Conservation (phyloP, 2,329 filamentous ascomycete species). For the Botrytis hyacinthi region DNA sequence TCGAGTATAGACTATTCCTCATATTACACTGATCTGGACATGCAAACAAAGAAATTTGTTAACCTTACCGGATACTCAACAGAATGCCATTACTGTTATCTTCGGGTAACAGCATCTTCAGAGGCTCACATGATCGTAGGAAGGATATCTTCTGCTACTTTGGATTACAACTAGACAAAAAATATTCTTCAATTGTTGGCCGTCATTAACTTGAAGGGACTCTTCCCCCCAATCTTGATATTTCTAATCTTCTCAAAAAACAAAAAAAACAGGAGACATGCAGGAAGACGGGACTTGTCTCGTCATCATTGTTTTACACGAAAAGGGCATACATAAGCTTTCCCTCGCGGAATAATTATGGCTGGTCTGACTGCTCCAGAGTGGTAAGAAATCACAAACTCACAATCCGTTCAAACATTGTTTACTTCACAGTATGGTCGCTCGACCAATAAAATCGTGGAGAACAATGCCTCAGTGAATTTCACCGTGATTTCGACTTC, state of each 20-base stretch:
- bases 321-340: not conserved
- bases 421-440: not conserved
- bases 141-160: not conserved
- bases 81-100: no score
- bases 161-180: no score
- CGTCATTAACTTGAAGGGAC: not conserved
- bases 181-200: not conserved
- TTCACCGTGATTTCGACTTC: not conserved
- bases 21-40: not conserved
- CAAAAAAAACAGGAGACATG: no score
- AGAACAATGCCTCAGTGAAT: not conserved
- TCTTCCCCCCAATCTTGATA: not conserved
- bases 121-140: not conserved
- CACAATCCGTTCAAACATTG: not conserved
- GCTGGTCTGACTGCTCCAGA: not conserved
- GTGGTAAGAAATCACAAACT: not conserved
- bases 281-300: not conserved
- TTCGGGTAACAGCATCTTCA: not conserved
- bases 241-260: not conserved
- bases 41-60: not conserved
- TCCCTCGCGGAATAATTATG: not conserved
- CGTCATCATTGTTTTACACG: not conserved
- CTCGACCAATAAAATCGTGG: not conserved
- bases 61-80: not conserved
- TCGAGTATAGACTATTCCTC: not conserved